These are phyloP conservation scores for Ormosia emarginata DNA, from an alignment of 306 rosid genomes.

Conservation along the genomic window DNA sequence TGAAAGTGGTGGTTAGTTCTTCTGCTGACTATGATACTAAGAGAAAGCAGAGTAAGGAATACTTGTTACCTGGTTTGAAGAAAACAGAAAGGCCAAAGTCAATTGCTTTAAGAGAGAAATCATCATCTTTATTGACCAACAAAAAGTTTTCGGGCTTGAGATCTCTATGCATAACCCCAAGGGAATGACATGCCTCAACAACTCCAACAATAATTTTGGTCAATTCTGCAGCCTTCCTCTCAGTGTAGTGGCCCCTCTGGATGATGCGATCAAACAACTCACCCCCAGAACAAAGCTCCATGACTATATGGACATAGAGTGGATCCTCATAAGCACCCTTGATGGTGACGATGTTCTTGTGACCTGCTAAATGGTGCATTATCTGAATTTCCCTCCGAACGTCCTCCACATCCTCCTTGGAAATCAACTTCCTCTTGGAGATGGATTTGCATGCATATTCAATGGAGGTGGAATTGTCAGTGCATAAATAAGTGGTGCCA, in stretches of 20 bases:
- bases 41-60: neutral
- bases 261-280: slow-evolving; percentile 91
- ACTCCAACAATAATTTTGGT: slow-evolving; percentile 87
- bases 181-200: slow-evolving; percentile 95
- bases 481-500: slow-evolving; percentile 80
- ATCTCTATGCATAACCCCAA: slow-evolving; percentile 95
- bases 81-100: slow-evolving; percentile 96
- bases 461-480: slow-evolving; percentile 52
- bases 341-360: slow-evolving; percentile 84
- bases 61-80: slow-evolving; percentile 78
- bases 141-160: slow-evolving; percentile 93
- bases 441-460: slow-evolving; percentile 91
- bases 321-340: slow-evolving; percentile 95
- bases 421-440: slow-evolving; percentile 88
- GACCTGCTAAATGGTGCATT: slow-evolving; percentile 97
- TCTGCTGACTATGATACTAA: neutral
- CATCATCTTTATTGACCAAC: slow-evolving; percentile 86
- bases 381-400: slow-evolving; percentile 95
- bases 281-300: slow-evolving; percentile 94
- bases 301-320: slow-evolving; percentile 84
- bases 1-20: no score
- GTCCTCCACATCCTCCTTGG: slow-evolving; percentile 85
- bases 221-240: slow-evolving; percentile 89
- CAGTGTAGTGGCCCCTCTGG: slow-evolving; percentile 90
- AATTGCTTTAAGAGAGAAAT: slow-evolving; percentile 93